Evolutionary conservation across 2,329 filamentous ascomycete species (phyloP), one percentile per base, ranked within the genome.

Genomic region (Penicillium sp.): DNA sequence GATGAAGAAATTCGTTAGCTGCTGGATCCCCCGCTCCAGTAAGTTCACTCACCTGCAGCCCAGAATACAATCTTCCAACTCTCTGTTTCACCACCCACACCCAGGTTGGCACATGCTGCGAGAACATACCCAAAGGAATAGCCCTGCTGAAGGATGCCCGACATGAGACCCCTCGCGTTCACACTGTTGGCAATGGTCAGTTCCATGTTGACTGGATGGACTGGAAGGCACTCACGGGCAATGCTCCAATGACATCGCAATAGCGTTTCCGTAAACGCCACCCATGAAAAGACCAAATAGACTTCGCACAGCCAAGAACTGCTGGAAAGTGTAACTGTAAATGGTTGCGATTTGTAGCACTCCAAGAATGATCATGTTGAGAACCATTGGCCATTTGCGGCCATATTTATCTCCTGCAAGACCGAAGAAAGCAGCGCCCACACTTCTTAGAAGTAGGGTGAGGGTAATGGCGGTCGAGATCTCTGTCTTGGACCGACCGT

Each of bases 211-310:
- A 5, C 12, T 27, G 9, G 9, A 13, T 8, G 33, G 5, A 21
- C 13, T 23, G 10, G 12, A 24, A 26, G 15, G n/a, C 6, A 54
- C 59, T 48, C 52, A 67, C 64, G 87, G 88, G 53, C 86, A 83
- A 63, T 90, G 89, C 66, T 91, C 89, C 7, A 91, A 77, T 0
- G 88, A 87, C 84, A 90, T 91, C 42, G 87, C 87, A 37, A 89
- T 86, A 29, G 88, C 87, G 63, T 90, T 90, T 29, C 88, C 89
- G 69, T 90, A 91, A 10, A 91, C 85, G 60, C 89, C 89, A 30
- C 88, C 89, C 88, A 91, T 91, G 71, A 90, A 89, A 10, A 91
- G 75, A 17, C 89, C 89, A 62, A 91, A 91, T 10, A 91, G 72
- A 55, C 84, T 83, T 44, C 89, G 80, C 1, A 91, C 87, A 7